Conservation (phyloP, 495 filamentous ascomycete species). For the Lasiosphaeris hirsuta region DNA sequence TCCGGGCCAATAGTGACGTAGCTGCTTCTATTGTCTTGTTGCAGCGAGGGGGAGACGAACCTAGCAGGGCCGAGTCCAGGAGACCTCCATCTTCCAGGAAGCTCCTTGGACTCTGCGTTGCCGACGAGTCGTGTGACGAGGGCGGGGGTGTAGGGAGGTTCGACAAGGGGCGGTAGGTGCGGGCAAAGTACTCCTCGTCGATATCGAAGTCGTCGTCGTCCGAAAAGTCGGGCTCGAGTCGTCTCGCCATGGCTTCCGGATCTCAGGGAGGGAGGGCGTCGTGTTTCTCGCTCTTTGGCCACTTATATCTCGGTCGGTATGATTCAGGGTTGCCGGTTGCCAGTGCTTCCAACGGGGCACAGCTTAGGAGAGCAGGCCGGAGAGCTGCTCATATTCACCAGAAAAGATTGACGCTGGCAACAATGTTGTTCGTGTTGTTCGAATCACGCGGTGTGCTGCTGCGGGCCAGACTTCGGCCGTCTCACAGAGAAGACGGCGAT, state of each 20-base stretch:
- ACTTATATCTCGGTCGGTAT: too few relatives aligned
- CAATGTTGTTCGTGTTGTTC: not conserved
- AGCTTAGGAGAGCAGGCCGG: constrained; percentile 26
- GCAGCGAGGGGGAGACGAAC: constrained; percentile 32
- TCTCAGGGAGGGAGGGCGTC: not conserved
- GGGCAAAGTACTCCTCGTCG: constrained; percentile 53
- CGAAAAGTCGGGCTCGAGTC: constrained; percentile 28
- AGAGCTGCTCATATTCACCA: constrained; percentile 35
- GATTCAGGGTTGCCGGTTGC: constrained; percentile 31
- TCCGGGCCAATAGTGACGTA: not conserved
- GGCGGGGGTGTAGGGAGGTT: constrained; percentile 59
- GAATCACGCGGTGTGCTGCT: constrained; percentile 15
- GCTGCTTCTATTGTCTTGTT: not conserved
- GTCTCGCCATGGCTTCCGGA: constrained; percentile 21
- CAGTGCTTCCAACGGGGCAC: constrained; percentile 31
- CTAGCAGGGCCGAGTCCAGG: constrained; percentile 41
- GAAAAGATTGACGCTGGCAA: too few relatives aligned
- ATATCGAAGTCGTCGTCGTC: constrained; percentile 46
- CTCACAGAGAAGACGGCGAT: constrained; percentile 6
- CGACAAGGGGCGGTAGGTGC: constrained; percentile 57
- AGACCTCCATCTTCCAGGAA: constrained; percentile 42
- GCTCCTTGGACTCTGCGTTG: constrained; percentile 36
- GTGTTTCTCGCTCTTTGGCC: not conserved
- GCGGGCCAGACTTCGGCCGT: not conserved
- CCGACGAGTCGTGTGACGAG: constrained; percentile 43